Percentiles rank a stretch among this genome's conserved stretches.
phyloP scores from a whole-genome alignment of 371 early-diverging fungal genomes.

The Saksenaea vasiformis region DNA sequence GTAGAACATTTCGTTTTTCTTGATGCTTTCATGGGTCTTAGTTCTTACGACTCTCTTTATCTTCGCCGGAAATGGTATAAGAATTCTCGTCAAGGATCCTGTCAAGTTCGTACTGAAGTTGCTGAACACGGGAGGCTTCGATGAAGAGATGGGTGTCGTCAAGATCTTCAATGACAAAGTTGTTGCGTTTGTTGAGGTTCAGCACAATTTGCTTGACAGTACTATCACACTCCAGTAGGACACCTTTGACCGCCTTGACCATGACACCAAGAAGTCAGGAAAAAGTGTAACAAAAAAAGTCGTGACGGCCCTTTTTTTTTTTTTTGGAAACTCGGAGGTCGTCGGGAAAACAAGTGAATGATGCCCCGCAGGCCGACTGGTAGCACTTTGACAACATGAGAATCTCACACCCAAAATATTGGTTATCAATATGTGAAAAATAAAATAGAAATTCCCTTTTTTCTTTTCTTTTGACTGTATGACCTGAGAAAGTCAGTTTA shows the following conservation, averaged over 20 bases:
- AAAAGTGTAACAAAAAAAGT: neutral
- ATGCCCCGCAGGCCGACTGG: too few relatives aligned
- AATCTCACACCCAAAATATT: too few relatives aligned
- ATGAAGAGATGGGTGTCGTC: conserved; percentile 88
- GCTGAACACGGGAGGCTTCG: conserved; percentile 64
- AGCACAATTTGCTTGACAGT: conserved; percentile 83
- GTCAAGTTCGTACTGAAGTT: conserved; percentile 70
- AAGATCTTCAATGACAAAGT: conserved; percentile 86
- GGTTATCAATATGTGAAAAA: too few relatives aligned
- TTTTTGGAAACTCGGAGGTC: neutral
- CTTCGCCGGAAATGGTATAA: conserved; percentile 58
- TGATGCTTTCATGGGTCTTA: neutral
- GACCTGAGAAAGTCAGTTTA: too few relatives aligned
- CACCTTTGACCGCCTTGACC: conserved; percentile 57
- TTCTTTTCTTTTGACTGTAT: too few relatives aligned
- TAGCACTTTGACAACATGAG: too few relatives aligned
- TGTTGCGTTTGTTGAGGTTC: conserved; percentile 68
- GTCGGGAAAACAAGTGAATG: neutral
- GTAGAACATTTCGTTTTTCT: conserved; percentile 7
- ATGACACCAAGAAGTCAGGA: conserved; percentile 21
- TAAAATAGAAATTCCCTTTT: too few relatives aligned
- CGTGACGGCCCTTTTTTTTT: neutral
- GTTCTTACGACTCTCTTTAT: conserved; percentile 37
- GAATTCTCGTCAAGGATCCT: conserved; percentile 79
- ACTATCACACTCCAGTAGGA: conserved; percentile 67